Percentiles rank a stretch among this genome's conserved stretches.
Conservation (phyloP, 1,139 yeast species). For the Candida anutae region DNA sequence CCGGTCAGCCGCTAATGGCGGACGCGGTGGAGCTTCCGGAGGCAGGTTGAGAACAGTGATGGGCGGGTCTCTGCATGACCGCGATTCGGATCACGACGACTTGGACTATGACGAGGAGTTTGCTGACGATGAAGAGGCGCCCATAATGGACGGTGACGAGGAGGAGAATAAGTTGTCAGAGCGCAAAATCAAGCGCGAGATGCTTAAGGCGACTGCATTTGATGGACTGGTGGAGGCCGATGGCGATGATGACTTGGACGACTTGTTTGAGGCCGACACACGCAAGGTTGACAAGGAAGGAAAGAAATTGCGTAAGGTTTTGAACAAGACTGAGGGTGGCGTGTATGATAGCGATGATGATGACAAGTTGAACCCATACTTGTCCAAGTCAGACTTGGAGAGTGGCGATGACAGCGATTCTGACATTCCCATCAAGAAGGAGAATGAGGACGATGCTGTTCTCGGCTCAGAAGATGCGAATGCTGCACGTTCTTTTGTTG, state of each 20-base stretch:
- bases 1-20: no score
- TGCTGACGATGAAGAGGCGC: slow-evolving; percentile 98
- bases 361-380: slow-evolving; percentile 60
- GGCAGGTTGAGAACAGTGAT: slow-evolving; percentile 52
- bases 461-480: slow-evolving; percentile 5
- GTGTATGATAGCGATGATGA: slow-evolving; percentile 88
- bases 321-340: slow-evolving; percentile 82
- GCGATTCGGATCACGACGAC: slow-evolving; percentile 84
- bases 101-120: slow-evolving; percentile 94
- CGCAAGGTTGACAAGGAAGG: slow-evolving; percentile 90
- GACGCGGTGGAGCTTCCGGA: slow-evolving; percentile 2
- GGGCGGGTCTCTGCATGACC: slow-evolving; percentile 45
- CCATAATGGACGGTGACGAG: slow-evolving; percentile 94
- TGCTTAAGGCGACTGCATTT: slow-evolving; percentile 75
- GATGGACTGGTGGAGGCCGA: slow-evolving; percentile 55
- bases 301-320: slow-evolving; percentile 71
- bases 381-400: slow-evolving; percentile 66
- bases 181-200: slow-evolving; percentile 79
- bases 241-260: slow-evolving; percentile 54
- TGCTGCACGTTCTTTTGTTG: slow-evolving; percentile 30
- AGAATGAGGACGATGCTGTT: slow-evolving; percentile 26
- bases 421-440: slow-evolving; percentile 34
- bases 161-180: slow-evolving; percentile 91
- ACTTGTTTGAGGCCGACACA: slow-evolving; percentile 51
- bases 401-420: slow-evolving; percentile 38